A percentile compares a stretch with the other conserved stretches of the same genome.
Conservation (phyloP, 768 basidiomycete genomes). For the Agrocybe pediades region DNA sequence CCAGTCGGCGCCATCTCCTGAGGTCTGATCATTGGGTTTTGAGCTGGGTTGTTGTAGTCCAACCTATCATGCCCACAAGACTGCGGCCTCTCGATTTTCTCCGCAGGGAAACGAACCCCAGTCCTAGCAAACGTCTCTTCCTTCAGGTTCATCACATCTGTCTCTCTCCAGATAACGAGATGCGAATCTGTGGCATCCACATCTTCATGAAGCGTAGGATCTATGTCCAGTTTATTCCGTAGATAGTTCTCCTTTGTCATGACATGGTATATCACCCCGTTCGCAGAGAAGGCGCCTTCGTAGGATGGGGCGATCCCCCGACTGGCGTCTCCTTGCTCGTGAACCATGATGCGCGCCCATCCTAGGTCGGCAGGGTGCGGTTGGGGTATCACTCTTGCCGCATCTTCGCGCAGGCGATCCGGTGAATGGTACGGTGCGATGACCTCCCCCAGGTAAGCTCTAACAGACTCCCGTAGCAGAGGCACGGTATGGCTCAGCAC, state of each 20-base stretch:
- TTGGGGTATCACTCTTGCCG: conserved; percentile 50
- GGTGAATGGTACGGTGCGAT: conserved; percentile 55
- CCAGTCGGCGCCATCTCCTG: conserved; percentile 8
- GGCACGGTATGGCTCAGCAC: conserved; percentile 57
- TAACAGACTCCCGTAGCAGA: conserved; percentile 62
- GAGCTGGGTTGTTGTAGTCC: conserved; percentile 61
- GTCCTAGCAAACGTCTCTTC: conserved; percentile 44
- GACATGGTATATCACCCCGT: conserved; percentile 71
- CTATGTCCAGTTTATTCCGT: conserved; percentile 57
- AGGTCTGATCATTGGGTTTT: conserved; percentile 51
- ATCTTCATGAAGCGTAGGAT: conserved; percentile 46
- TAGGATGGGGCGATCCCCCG: conserved; percentile 55
- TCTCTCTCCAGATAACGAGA: conserved; percentile 77
- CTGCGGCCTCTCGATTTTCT: conserved; percentile 27
- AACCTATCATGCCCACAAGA: conserved; percentile 75
- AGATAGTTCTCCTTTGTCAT: conserved; percentile 71
- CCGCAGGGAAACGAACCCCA: conserved; percentile 19
- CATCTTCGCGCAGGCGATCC: conserved; percentile 62
- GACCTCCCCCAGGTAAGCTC: conserved; percentile 77
- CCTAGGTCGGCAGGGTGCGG: conserved; percentile 57
- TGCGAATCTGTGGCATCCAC: conserved; percentile 46
- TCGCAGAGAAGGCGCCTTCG: conserved; percentile 74
- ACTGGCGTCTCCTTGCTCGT: conserved; percentile 56
- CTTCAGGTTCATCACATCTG: conserved; percentile 59
- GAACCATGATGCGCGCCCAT: conserved; percentile 78